Evolutionary conservation across 345 rosid genomes (phyloP).

Genomic region (Rhizophora mangle): DNA sequence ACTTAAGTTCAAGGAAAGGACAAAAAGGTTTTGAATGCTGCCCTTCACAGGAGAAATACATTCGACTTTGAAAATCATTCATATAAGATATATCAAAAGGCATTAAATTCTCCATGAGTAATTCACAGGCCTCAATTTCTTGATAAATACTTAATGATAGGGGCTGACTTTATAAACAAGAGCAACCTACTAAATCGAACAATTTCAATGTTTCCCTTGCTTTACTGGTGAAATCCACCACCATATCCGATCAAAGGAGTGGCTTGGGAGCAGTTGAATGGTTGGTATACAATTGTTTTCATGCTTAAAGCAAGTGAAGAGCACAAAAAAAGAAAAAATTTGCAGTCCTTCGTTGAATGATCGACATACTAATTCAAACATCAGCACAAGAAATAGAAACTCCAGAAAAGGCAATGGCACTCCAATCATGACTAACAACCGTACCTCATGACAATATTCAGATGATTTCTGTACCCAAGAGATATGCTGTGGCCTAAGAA

Average conservation of each 20-base stretch:
- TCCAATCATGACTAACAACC: not conserved
- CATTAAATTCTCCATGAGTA: too few relatives aligned
- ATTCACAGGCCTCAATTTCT: not conserved
- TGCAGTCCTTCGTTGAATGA: slow-evolving; percentile 8
- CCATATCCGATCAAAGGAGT: too few relatives aligned
- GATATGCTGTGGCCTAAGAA: slow-evolving; percentile 85
- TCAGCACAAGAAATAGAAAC: not conserved
- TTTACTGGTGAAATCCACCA: too few relatives aligned
- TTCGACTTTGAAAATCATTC: not conserved
- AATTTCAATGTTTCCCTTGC: too few relatives aligned
- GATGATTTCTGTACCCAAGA: slow-evolving; percentile 83
- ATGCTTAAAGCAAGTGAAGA: not conserved
- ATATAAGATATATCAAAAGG: not conserved
- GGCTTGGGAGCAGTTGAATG: not conserved
- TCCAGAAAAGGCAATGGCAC: not conserved
- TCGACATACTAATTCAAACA: slow-evolving; percentile 2
- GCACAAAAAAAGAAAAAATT: not conserved
- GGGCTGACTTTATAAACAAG: not conserved
- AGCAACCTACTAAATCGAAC: too few relatives aligned
- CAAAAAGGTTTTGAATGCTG: not conserved
- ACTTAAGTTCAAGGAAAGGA: not conserved
- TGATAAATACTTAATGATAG: not conserved
- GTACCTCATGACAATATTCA: slow-evolving; percentile 83
- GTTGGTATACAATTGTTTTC: not conserved
- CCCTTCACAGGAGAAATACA: too few relatives aligned